These are phyloP conservation scores for Coffea humblotiana DNA, from an alignment of 305 asterid genomes.

Conservation along the genomic window DNA sequence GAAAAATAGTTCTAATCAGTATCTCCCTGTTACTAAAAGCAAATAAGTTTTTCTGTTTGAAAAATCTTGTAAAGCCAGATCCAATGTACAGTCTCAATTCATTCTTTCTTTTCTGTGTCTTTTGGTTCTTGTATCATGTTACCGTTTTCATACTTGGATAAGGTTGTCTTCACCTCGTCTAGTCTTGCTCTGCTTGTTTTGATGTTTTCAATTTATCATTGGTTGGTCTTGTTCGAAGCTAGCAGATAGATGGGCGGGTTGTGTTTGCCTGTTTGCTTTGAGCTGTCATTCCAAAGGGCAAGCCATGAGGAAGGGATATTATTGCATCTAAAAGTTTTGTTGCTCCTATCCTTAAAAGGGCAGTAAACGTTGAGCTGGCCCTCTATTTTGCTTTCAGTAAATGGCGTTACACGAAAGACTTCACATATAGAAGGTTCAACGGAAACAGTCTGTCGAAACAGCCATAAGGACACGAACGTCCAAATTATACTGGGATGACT, in stretches of 20 bases:
- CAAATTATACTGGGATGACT: background rate
- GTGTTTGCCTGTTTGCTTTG: background rate
- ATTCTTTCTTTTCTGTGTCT: background rate
- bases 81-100: background rate
- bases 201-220: background rate
- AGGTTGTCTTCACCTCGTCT: background rate
- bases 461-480: background rate
- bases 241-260: background rate
- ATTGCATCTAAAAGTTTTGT: no score
- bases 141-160: background rate
- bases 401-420: background rate
- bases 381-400: background rate
- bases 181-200: background rate
- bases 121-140: background rate
- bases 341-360: no score
- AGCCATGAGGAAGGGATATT: background rate
- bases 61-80: background rate
- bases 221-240: background rate
- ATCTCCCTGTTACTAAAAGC: constrained; percentile 36
- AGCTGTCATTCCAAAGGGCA: background rate
- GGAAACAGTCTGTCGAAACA: background rate
- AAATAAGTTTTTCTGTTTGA: background rate
- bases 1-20: constrained; percentile 33
- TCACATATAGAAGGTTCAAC: background rate
- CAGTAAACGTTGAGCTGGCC: no score